phyloP scores from a whole-genome alignment of 129 eudicot species.

The Artemisia argyi region DNA sequence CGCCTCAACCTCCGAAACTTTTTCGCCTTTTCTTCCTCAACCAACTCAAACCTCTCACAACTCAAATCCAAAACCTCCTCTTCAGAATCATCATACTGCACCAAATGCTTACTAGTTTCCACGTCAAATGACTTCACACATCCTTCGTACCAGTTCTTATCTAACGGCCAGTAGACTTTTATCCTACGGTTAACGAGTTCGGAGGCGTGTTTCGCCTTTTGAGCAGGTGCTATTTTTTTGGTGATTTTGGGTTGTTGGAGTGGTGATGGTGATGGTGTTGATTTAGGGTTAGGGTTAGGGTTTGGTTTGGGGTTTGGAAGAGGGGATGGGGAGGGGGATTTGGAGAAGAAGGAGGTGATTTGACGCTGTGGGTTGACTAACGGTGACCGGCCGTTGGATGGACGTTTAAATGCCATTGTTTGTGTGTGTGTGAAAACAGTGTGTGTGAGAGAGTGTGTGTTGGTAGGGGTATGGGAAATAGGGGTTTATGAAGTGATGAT shows the following conservation, averaged over 20 bases:
- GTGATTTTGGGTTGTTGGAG: slow-evolving; percentile 39
- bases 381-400: slow-evolving; percentile 85
- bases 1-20: slow-evolving; percentile 58
- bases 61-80: slow-evolving; percentile 69
- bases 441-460: not conserved
- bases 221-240: slow-evolving; percentile 52
- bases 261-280: slow-evolving; percentile 34
- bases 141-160: slow-evolving; percentile 84
- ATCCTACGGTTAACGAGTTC: slow-evolving; percentile 63
- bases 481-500: not conserved
- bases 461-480: no score
- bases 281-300: slow-evolving; percentile 26
- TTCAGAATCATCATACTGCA: slow-evolving; percentile 80
- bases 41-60: slow-evolving; percentile 71
- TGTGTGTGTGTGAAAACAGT: not conserved
- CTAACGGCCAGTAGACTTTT: slow-evolving; percentile 92
- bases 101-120: slow-evolving; percentile 65
- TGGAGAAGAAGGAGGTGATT: slow-evolving; percentile 85
- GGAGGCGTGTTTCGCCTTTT: slow-evolving; percentile 29
- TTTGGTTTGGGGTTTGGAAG: slow-evolving; percentile 28
- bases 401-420: slow-evolving; percentile 57
- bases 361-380: slow-evolving; percentile 89
- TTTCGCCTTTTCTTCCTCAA: slow-evolving; percentile 48
- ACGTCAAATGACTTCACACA: slow-evolving; percentile 54
- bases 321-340: slow-evolving; percentile 48